Evolutionary conservation across 768 basidiomycete species (phyloP).

Genomic region (Lyophyllum atratum): DNA sequence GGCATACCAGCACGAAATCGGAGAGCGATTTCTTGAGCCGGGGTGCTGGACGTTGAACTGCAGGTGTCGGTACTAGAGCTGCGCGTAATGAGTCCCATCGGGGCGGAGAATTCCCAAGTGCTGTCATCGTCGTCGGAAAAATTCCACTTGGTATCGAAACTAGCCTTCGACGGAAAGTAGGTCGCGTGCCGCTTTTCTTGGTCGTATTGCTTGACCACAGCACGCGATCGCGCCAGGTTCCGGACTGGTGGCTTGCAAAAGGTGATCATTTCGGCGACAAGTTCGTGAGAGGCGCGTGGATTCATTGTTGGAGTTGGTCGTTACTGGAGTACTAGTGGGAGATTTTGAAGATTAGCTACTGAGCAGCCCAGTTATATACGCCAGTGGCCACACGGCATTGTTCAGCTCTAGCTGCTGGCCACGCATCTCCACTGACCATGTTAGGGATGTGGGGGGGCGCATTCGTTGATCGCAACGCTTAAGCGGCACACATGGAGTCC

Average conservation of each 20-base stretch:
- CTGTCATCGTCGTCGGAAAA: constrained; percentile 33
- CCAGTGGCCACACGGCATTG: background rate
- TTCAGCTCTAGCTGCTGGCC: constrained; percentile 3
- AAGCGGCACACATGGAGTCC: background rate
- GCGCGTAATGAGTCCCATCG: constrained; percentile 24
- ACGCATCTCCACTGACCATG: background rate
- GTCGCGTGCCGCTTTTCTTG: constrained; percentile 34
- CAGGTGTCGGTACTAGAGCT: constrained; percentile 25
- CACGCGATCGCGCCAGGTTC: background rate
- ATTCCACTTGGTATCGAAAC: constrained; percentile 21
- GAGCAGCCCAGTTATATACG: background rate
- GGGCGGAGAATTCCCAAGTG: constrained; percentile 38
- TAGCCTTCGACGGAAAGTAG: constrained; percentile 32
- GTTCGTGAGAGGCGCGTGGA: constrained; percentile 15
- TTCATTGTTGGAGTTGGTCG: constrained; percentile 10
- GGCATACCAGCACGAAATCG: constrained; percentile 39
- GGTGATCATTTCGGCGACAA: constrained; percentile 10
- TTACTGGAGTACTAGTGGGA: constrained; percentile 1
- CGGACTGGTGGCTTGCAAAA: background rate
- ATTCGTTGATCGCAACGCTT: background rate
- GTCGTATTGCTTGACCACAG: constrained; percentile 9
- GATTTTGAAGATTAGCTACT: background rate
- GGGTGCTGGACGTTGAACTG: constrained; percentile 28
- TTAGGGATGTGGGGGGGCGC: background rate
- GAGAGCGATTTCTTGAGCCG: constrained; percentile 40